A percentile compares a stretch with the other conserved stretches of the same genome.
These are phyloP conservation scores for Xylaria polymorpha DNA, from an alignment of 2,329 filamentous ascomycete species.

Conservation along the genomic window DNA sequence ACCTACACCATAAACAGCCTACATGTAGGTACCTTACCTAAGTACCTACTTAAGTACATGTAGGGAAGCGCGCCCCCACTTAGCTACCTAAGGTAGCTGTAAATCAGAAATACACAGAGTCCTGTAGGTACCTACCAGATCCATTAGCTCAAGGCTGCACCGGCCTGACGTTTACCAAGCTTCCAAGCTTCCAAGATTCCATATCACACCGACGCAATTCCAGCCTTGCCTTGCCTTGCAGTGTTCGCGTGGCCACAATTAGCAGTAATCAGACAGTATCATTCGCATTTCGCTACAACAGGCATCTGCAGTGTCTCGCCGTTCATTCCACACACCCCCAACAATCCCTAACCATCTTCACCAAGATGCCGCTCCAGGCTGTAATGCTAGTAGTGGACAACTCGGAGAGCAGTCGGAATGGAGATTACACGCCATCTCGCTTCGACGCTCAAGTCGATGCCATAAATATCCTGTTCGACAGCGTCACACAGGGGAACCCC, in stretches of 20 bases:
- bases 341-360: conserved; percentile 45
- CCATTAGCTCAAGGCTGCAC: conserved; percentile 48
- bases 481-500: conserved; percentile 93
- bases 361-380: conserved; percentile 97
- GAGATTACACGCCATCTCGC: conserved; percentile 89
- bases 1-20: no score
- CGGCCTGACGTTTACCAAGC: conserved; percentile 46
- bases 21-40: no score
- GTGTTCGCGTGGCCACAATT: neutral
- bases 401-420: conserved; percentile 97
- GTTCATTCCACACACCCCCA: conserved; percentile 7
- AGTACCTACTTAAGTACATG: no score
- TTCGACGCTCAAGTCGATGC: conserved; percentile 97
- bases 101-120: no score
- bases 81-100: neutral
- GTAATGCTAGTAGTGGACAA: conserved; percentile 99
- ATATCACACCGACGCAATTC: conserved; percentile 10
- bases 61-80: neutral
- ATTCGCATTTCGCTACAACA: neutral
- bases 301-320: conserved; percentile 2
- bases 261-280: neutral
- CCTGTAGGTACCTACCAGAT: neutral
- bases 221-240: conserved; percentile 4
- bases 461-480: conserved; percentile 93
- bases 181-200: conserved; percentile 30